Evolutionary conservation across 495 filamentous ascomycete species (phyloP).

Genomic region (Tuber umbilicatum): DNA sequence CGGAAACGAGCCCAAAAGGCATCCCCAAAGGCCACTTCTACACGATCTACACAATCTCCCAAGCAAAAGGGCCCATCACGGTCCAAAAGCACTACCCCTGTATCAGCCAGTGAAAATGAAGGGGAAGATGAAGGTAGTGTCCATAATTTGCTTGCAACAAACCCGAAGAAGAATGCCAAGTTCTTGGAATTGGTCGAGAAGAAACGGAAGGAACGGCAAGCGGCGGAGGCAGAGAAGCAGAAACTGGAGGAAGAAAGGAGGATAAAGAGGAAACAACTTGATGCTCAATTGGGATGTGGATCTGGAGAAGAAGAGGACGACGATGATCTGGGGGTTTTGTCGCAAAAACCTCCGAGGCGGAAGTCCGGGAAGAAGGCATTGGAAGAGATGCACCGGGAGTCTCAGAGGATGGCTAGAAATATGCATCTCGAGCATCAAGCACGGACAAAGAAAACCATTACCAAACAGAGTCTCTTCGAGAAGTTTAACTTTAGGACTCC

Average conservation of each 20-base stretch:
- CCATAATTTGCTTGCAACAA: conserved; percentile 47
- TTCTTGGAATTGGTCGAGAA: conserved; percentile 63
- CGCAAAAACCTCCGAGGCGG: conserved; percentile 61
- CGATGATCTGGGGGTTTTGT: conserved; percentile 51
- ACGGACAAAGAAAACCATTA: conserved; percentile 85
- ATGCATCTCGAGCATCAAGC: conserved; percentile 89
- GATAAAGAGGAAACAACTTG: conserved; percentile 39
- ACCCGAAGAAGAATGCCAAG: conserved; percentile 50
- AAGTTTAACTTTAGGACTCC: conserved; percentile 63
- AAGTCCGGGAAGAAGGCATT: conserved; percentile 93
- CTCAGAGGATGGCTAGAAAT: conserved; percentile 79
- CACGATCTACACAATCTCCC: conserved; percentile 4
- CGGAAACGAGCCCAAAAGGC: conserved; percentile 21
- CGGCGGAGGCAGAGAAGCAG: conserved; percentile 48
- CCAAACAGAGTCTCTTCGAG: conserved; percentile 74
- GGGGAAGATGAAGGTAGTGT: conserved; percentile 45
- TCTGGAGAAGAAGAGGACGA: conserved; percentile 47
- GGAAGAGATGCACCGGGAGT: conserved; percentile 87
- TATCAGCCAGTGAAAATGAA: neutral
- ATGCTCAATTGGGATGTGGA: conserved; percentile 24
- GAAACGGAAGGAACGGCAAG: conserved; percentile 64
- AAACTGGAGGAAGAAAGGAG: conserved; percentile 15
- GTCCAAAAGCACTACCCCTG: neutral
- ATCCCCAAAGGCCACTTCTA: conserved; percentile 16
- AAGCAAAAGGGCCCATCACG: conserved; percentile 13